Evolutionary conservation across 208 protist species (phyloP), one percentile per base, ranked within the genome.

Genomic region (Naegleria fowleri): DNA sequence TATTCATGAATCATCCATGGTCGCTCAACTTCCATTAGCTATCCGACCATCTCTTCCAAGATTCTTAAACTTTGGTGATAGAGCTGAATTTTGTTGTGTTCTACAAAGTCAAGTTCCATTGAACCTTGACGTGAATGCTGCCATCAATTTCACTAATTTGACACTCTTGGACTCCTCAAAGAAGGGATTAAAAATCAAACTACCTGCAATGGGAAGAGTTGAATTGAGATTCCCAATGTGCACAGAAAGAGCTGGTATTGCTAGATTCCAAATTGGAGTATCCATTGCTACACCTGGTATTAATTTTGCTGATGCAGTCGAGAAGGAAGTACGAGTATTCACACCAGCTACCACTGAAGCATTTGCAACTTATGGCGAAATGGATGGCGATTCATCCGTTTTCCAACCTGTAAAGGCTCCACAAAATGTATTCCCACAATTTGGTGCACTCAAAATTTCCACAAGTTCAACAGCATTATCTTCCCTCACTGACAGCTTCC

Each of bases 61-160:
- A 58, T 92, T 92, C 38, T 86, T 92, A 16, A 58, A 76, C n/a
- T 59, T 92, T 43, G 91, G 91, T 7, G 91, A 92, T 75, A 88
- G 91, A 84, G 83, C 83, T 29, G 84, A 84, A 43, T 55, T 91
- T 48, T 48, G 29, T 36, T 43, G 83, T 79, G 90, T 92, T 33
- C n/a, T 92, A 0, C 90, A 92, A 41, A 92, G 92, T 88, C 52
- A 67, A 48, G 90, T 90, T n/a, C 39, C 67, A 22, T 2, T 13
- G n/a, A 19, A 25, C 38, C 39, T 91, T 4, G 36, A 59, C 13
- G 90, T 92, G 22, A 7, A 67, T 22, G 67, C 91, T 40, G 90
- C 58, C 13, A 39, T 91, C 5, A 58, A 75, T 40, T 59, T 33
- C 6, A 58, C 58, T 15, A 91, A 92, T 83, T 41, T 91, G 13